phyloP scores from a whole-genome alignment of 73 alveolate genomes.

The Breviolum minutum region DNA sequence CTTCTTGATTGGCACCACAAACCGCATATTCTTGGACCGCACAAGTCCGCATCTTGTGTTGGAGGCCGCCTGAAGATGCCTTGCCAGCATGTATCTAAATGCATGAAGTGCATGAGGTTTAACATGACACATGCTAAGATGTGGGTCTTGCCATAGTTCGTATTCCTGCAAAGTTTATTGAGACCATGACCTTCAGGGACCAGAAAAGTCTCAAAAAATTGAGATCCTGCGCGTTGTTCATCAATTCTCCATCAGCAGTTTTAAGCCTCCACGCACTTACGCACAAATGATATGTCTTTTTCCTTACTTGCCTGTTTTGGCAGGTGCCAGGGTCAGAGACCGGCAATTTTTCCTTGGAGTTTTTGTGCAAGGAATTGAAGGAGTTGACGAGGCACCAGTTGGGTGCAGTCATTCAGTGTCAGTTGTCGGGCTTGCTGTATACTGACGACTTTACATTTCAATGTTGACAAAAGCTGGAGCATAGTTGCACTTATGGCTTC shows the following conservation, averaged over 20 bases:
- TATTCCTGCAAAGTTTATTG: too few relatives aligned
- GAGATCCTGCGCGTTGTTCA: background rate
- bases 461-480: too few relatives aligned
- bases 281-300: too few relatives aligned
- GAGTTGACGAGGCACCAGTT: constrained; percentile 52
- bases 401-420: background rate
- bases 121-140: background rate
- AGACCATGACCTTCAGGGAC: background rate
- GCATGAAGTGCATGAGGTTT: background rate
- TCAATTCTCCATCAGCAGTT: background rate
- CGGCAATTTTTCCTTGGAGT: constrained; percentile 42
- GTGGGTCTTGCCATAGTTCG: background rate
- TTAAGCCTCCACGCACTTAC: too few relatives aligned
- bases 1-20: constrained; percentile 86
- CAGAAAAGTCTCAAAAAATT: background rate
- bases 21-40: constrained; percentile 85
- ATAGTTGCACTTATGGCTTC: too few relatives aligned
- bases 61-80: constrained; percentile 25
- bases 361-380: constrained; percentile 66
- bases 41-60: constrained; percentile 54
- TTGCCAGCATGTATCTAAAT: background rate
- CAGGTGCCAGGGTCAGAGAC: constrained; percentile 54
- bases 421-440: background rate
- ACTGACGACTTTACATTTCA: too few relatives aligned
- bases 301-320: background rate